Percentiles rank a stretch among this genome's conserved stretches.
Evolutionary conservation across 495 filamentous ascomycete species (phyloP).

Genomic region (Poronia punctata): DNA sequence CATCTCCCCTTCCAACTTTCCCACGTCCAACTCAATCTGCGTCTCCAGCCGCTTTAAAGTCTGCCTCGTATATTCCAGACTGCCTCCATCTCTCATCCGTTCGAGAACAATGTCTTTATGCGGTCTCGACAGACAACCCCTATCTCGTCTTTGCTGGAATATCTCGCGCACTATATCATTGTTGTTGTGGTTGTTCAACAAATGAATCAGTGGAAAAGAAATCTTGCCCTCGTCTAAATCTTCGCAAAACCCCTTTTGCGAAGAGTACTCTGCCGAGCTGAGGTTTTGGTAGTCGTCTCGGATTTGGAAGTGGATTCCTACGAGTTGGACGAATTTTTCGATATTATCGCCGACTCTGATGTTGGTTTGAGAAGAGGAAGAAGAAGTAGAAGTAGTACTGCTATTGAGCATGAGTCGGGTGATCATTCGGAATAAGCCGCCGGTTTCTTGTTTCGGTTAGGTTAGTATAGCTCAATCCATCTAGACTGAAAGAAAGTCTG

Average conservation of each 20-base stretch:
- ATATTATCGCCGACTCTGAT: conserved; percentile 11
- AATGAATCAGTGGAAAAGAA: conserved; percentile 7
- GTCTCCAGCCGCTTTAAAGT: no score
- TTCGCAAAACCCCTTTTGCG: conserved; percentile 6
- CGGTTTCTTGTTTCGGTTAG: conserved; percentile 19
- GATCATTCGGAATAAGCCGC: conserved; percentile 30
- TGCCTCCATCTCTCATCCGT: no score
- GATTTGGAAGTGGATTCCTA: conserved; percentile 32
- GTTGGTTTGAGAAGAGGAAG: no score
- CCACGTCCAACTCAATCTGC: no score
- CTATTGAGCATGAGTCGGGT: conserved; percentile 26
- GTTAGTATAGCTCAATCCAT: not conserved
- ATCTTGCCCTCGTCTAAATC: conserved; percentile 9
- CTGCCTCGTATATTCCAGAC: no score
- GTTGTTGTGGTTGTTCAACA: no score
- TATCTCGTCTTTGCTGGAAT: no score
- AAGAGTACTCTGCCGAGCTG: conserved; percentile 3
- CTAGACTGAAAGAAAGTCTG: not conserved
- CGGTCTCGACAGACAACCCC: no score
- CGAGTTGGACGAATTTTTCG: conserved; percentile 12
- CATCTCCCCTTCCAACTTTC: no score
- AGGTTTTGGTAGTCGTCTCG: conserved; percentile 37
- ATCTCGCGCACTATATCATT: no score
- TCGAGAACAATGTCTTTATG: no score
- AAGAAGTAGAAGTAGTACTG: no score